Evolutionary conservation across 1,284 basidiomycete species (phyloP).

Genomic region (Pseudozyma thailandica): DNA sequence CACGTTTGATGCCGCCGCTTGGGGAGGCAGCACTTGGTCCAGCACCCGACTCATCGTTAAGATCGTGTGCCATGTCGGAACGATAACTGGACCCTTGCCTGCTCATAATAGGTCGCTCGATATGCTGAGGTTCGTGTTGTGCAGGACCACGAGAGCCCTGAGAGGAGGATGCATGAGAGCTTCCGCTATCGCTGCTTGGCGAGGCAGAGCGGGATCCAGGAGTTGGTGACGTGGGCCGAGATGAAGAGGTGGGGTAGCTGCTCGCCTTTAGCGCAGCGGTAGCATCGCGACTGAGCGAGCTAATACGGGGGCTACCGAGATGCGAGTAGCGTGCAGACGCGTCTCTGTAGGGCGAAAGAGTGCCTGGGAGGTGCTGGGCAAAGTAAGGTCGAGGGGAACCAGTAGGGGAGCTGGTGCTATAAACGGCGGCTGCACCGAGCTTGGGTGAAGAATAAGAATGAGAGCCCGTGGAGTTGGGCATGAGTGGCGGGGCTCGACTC

Average conservation of each 20-base stretch:
- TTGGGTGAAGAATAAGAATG: constrained; percentile 48
- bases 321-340: constrained; percentile 58
- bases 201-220: constrained; percentile 48
- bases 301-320: constrained; percentile 58
- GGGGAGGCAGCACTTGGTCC: constrained; percentile 13
- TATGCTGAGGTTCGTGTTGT: background rate
- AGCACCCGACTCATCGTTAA: constrained; percentile 5
- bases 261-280: constrained; percentile 47
- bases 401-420: constrained; percentile 49
- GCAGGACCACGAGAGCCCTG: constrained; percentile 6
- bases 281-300: constrained; percentile 62
- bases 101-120: constrained; percentile 15
- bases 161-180: constrained; percentile 18
- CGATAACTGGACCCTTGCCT: constrained; percentile 25
- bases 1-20: constrained; percentile 23
- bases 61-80: constrained; percentile 6
- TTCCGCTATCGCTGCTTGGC: constrained; percentile 34
- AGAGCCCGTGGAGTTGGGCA: constrained; percentile 28
- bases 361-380: constrained; percentile 53
- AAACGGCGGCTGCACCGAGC: constrained; percentile 37
- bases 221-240: constrained; percentile 54
- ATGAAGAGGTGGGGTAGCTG: constrained; percentile 60
- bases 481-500: constrained; percentile 53
- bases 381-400: constrained; percentile 57
- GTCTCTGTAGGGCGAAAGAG: constrained; percentile 63